Evolutionary conservation across 108 stramenopile genomes (phyloP), one percentile per base, ranked within the genome.

Genomic region (Pelagomonas calceolata): DNA sequence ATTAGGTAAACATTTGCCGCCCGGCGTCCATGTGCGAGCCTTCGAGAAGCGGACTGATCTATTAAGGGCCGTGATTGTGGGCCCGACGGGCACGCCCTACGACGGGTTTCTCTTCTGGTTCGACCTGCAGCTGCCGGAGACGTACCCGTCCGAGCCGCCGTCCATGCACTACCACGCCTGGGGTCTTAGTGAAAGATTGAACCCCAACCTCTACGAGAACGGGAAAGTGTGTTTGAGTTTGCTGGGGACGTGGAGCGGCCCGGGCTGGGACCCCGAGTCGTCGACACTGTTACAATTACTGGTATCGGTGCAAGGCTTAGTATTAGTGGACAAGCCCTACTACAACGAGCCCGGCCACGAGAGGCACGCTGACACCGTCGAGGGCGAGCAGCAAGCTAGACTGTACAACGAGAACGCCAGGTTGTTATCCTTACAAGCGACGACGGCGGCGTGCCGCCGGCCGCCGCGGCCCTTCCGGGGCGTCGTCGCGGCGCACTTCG

Each of bases 341-440:
- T 96, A 86, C 85, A 94, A 94, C 70, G 97, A 98, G 75, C 92
- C 92, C 7, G 95, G 90, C 64, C 68, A 70, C 46, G 72, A 72
- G 34, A 66, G 33, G 15, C 35, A 43, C 30, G 73, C 63, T 51
- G 72, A 67, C 21, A 73, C 76, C 9, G 15, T 32, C 14, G 30
- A 31, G 33, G 76, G 76, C 32, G 66, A 77, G 60, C 30, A n/a
- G 33, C 18, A 39, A 34, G 67, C 67, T 15, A 29, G 34, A n/a
- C 10, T 5, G 4, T 77, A 77, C 68, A 68, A 67, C 39, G 29
- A 26, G 15, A 66, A 64, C 21, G 35, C 67, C 21, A 33, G 46
- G 0, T 21, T 34, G 36, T 29, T 44, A 4, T 73, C 72, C 0
- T 30, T 77, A 5, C 72, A 68, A 21, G 76, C 67, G 34, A 73